Conservation (phyloP, 2,329 filamentous ascomycete genomes). For the Clonostachys solani region DNA sequence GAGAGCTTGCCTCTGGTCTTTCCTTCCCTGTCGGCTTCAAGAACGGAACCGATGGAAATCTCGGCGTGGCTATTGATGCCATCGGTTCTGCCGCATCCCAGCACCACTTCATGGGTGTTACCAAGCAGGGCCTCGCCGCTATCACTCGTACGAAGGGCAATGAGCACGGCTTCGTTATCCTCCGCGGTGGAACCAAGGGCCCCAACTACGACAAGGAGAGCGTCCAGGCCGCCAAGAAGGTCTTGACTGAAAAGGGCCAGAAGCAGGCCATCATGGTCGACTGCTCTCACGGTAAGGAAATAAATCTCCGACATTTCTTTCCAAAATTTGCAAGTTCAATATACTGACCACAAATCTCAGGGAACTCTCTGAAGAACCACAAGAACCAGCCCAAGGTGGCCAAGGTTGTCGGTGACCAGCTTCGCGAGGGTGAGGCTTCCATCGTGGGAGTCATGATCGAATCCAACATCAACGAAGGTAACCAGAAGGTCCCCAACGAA, state of each 20-base stretch:
- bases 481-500: slow-evolving; percentile 82
- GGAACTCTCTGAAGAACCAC: slow-evolving; percentile 97
- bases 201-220: slow-evolving; percentile 90
- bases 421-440: slow-evolving; percentile 78
- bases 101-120: slow-evolving; percentile 98
- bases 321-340: neutral
- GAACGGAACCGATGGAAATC: slow-evolving; percentile 93
- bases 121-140: slow-evolving; percentile 92
- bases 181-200: slow-evolving; percentile 85
- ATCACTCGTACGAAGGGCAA: slow-evolving; percentile 93
- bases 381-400: slow-evolving; percentile 96
- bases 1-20: slow-evolving; percentile 89
- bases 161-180: slow-evolving; percentile 95
- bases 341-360: slow-evolving; percentile 30
- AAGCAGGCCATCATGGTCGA: slow-evolving; percentile 94
- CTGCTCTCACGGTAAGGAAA: slow-evolving; percentile 80
- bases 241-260: slow-evolving; percentile 76
- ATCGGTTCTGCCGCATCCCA: slow-evolving; percentile 81
- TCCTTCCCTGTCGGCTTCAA: slow-evolving; percentile 99
- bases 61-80: slow-evolving; percentile 90
- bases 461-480: slow-evolving; percentile 90
- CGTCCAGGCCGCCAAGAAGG: slow-evolving; percentile 75
- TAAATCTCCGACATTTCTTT: neutral
- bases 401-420: slow-evolving; percentile 74
- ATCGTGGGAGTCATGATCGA: slow-evolving; percentile 99